Evolutionary conservation across 1,284 basidiomycete genomes (phyloP), one percentile per base, ranked within the genome.

Genomic region (Sporisorium iseilematis-ciliati): DNA sequence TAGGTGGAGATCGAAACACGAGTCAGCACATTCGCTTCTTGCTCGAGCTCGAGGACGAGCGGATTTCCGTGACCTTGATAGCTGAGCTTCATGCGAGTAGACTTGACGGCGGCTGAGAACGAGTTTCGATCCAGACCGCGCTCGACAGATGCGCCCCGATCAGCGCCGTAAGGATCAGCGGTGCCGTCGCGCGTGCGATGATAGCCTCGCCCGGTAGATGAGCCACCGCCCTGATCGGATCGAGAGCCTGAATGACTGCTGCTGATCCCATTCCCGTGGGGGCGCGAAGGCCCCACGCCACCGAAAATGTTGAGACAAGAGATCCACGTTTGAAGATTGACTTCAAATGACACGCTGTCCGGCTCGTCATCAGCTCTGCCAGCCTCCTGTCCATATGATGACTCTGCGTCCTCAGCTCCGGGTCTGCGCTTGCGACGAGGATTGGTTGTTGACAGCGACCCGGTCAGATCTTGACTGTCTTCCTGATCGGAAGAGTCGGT

Each of bases 301-400:
- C 95, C 94, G 80, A 95, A 97, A 61, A 97, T 91, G 84, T 95
- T 94, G 45, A 97, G 88, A 79, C 93, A 95, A 79, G 95, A 93
- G 62, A 96, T 89, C 59, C 96, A 87, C 0, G 91, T 91, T 81
- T 90, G 89, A 33, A 97, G 89, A 4, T 91, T 91, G 63, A 97
- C 88, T 83, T 95, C 93, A 80, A 97, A 94, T 8, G 75, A 73
- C 0, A 89, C 88, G 8, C 77, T 70, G 18, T 76, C 64, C 2
- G 67, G 70, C 88, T 89, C 31, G 67, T 65, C 72, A 7, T 71
- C 50, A 7, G 7, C 10, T 23, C 10, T 48, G 10, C n/a, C 57
- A 4, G 21, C 29, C 8, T 51, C 40, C 20, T 38, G 42, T 1
- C 8, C 43, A 31, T 46, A 25, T 6, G 31, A 14, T 5, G 18